phyloP scores from a whole-genome alignment of 2,329 filamentous ascomycete species.

The Exutisphaerella laricina region DNA sequence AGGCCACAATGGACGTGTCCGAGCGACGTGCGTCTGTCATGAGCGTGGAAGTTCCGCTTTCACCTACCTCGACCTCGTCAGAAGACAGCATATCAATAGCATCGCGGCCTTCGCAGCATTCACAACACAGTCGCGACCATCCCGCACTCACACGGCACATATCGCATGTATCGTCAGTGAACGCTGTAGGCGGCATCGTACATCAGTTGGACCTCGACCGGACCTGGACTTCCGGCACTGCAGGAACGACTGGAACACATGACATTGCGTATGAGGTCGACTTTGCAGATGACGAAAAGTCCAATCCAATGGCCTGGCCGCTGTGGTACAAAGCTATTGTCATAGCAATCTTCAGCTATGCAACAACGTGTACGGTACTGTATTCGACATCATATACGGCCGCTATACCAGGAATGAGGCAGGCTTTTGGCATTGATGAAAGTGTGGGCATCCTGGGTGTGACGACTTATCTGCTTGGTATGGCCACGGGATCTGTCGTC shows the following conservation, averaged over 20 bases:
- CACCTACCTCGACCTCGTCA: constrained; percentile 22
- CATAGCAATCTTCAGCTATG: constrained; percentile 52
- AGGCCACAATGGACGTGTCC: constrained; percentile 7
- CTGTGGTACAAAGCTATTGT: constrained; percentile 53
- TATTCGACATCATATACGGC: constrained; percentile 77
- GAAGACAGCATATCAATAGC: constrained; percentile 20
- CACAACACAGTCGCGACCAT: constrained; percentile 22
- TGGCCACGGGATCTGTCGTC: constrained; percentile 65
- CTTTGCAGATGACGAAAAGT: constrained; percentile 58
- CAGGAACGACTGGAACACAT: constrained; percentile 19
- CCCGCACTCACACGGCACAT: constrained; percentile 24
- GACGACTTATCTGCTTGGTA: constrained; percentile 70
- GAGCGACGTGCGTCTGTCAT: constrained; percentile 21
- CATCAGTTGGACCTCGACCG: constrained; percentile 16
- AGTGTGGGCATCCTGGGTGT: constrained; percentile 67
- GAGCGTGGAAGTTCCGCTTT: constrained; percentile 25
- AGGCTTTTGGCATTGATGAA: constrained; percentile 57
- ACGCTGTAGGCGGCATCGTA: constrained; percentile 28
- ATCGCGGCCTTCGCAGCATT: constrained; percentile 15
- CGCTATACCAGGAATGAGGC: constrained; percentile 58
- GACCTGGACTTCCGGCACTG: constrained; percentile 19
- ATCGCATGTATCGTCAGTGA: constrained; percentile 26
- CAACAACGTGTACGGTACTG: constrained; percentile 53
- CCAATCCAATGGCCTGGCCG: constrained; percentile 65
- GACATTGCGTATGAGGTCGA: constrained; percentile 65